Percentiles rank a stretch among this genome's conserved stretches.
Conservation (phyloP, 2,329 filamentous ascomycete genomes). For the Dactylella cylindrospora region DNA sequence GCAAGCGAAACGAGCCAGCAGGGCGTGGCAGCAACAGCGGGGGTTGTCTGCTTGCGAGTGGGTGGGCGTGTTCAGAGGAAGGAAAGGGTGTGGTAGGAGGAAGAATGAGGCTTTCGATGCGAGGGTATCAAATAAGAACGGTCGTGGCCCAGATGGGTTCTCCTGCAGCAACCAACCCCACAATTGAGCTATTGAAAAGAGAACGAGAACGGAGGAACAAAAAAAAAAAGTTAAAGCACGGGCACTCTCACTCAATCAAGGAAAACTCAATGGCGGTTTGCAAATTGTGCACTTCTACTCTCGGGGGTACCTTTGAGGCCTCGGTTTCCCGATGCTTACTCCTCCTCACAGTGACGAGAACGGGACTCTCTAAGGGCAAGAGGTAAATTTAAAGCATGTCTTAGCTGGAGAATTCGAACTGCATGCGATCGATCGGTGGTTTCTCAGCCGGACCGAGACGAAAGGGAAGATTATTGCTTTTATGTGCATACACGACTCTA, state of each 20-base stretch:
- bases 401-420: no score
- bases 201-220: no score
- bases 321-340: constrained; percentile 20
- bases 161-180: constrained; percentile 27
- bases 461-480: no score
- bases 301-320: constrained; percentile 19
- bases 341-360: neutral
- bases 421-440: no score
- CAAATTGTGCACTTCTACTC: constrained; percentile 14
- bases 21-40: constrained; percentile 15
- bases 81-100: constrained; percentile 12
- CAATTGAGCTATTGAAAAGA: constrained; percentile 21
- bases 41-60: constrained; percentile 14
- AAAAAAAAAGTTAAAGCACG: no score
- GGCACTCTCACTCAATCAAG: no score
- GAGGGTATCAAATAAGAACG: constrained; percentile 39
- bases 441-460: no score
- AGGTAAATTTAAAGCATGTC: no score
- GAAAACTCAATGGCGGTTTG: no score
- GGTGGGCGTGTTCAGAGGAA: constrained; percentile 13
- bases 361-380: neutral
- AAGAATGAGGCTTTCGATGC: constrained; percentile 43
- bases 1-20: constrained; percentile 43
- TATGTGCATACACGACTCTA: no score
- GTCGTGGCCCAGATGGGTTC: constrained; percentile 26